Evolutionary conservation across 306 rosid genomes (phyloP).

Genomic region (Hippophae rhamnoides): DNA sequence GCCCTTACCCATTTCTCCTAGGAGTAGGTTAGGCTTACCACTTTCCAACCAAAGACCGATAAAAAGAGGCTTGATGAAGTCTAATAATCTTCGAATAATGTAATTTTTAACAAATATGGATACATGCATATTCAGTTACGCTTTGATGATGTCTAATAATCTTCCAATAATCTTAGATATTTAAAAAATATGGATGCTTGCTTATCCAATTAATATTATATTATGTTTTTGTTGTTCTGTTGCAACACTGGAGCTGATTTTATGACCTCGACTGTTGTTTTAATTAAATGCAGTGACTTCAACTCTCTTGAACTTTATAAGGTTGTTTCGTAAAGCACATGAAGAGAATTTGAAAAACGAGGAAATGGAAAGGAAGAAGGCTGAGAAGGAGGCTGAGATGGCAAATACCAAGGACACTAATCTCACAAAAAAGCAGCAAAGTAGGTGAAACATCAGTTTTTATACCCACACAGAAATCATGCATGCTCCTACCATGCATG

Average conservation of each 20-base stretch:
- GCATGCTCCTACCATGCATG: not conserved
- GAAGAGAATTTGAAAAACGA: slow-evolving; percentile 89
- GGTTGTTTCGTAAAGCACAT: slow-evolving; percentile 88
- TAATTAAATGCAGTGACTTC: slow-evolving; percentile 60
- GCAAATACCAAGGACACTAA: slow-evolving; percentile 73
- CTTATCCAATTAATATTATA: no score
- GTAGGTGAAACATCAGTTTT: slow-evolving; percentile 29
- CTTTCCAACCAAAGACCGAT: no score
- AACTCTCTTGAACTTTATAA: slow-evolving; percentile 66
- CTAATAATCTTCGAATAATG: no score
- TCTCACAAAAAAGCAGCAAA: slow-evolving; percentile 45
- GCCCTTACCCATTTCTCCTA: no score
- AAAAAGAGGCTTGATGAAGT: no score
- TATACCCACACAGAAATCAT: slow-evolving; percentile 26
- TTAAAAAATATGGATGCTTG: no score
- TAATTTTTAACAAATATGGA: no score
- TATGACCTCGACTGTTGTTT: slow-evolving; percentile 14
- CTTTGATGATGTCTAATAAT: no score
- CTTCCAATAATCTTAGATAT: no score
- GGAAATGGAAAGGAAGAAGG: slow-evolving; percentile 85
- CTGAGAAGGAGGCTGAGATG: slow-evolving; percentile 83
- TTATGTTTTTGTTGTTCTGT: not conserved
- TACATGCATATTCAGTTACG: no score
- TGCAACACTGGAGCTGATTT: slow-evolving; percentile 17
- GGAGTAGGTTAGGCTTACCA: no score